Conservation (phyloP, 2,329 filamentous ascomycete species). For the Xenosphaeropsis pyriputrescens region DNA sequence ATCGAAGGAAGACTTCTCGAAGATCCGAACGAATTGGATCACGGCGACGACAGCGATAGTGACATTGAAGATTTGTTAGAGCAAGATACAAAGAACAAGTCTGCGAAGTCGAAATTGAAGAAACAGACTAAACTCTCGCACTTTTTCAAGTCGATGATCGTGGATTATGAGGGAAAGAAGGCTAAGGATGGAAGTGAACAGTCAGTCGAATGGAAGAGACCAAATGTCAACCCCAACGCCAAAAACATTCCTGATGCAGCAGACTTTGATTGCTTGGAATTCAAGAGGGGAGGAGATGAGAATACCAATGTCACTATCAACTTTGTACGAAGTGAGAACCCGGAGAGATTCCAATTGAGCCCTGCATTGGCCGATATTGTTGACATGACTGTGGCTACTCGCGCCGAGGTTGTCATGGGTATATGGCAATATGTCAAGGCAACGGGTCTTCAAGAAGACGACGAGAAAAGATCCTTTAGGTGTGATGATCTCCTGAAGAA, state of each 20-base stretch:
- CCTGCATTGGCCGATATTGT: slow-evolving; percentile 69
- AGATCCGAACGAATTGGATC: slow-evolving; percentile 38
- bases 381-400: slow-evolving; percentile 75
- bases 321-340: slow-evolving; percentile 68
- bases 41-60: slow-evolving; percentile 33
- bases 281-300: slow-evolving; percentile 84
- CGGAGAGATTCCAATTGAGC: slow-evolving; percentile 71
- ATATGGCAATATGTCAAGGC: slow-evolving; percentile 91
- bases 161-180: slow-evolving; percentile 55
- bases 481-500: slow-evolving; percentile 73
- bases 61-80: slow-evolving; percentile 35
- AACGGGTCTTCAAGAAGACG: slow-evolving; percentile 79
- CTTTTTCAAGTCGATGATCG: slow-evolving; percentile 68
- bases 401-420: slow-evolving; percentile 76
- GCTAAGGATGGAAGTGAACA: slow-evolving; percentile 38
- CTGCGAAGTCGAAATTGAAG: slow-evolving; percentile 21
- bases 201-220: slow-evolving; percentile 77
- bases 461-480: slow-evolving; percentile 83
- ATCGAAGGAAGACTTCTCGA: slow-evolving; percentile 80
- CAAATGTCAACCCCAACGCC: slow-evolving; percentile 35
- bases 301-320: slow-evolving; percentile 87
- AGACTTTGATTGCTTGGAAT: slow-evolving; percentile 83
- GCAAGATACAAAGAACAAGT: slow-evolving; percentile 32
- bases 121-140: slow-evolving; percentile 51
- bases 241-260: slow-evolving; percentile 40